Evolutionary conservation across 306 rosid genomes (phyloP).

Genomic region (Trifolium repens): DNA sequence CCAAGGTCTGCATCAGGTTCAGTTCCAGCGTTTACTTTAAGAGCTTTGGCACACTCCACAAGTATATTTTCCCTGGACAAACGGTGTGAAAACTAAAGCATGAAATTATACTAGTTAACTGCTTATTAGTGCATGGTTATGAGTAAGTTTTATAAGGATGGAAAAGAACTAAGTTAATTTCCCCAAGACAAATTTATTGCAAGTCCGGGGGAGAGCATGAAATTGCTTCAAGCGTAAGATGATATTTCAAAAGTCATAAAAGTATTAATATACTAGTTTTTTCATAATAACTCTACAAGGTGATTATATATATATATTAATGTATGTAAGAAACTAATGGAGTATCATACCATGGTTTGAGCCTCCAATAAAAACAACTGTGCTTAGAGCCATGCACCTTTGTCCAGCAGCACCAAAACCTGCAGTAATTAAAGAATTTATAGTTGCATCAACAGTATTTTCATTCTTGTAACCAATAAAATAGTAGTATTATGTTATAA

Average conservation of each 20-base stretch:
- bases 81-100: constrained; percentile 8
- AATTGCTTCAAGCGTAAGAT: no score
- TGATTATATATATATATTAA: no score
- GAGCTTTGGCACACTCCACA: constrained; percentile 65
- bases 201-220: not conserved
- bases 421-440: no score
- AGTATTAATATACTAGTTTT: no score
- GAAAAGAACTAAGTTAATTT: not conserved
- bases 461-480: not conserved
- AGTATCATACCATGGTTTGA: constrained; percentile 66
- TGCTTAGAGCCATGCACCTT: constrained; percentile 97
- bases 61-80: constrained; percentile 70
- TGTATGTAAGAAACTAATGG: constrained; percentile 4
- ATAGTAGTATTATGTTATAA: not conserved
- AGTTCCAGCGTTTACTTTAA: constrained; percentile 81
- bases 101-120: not conserved
- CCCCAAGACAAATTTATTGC: not conserved
- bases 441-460: not conserved
- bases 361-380: constrained; percentile 90
- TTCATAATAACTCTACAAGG: no score
- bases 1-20: constrained; percentile 96
- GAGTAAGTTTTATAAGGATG: not conserved
- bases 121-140: not conserved
- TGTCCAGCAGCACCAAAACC: not conserved
- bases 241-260: no score